These are phyloP conservation scores for Beauveria scarabaeidicola DNA, from an alignment of 2,329 filamentous ascomycete genomes.

Conservation along the genomic window DNA sequence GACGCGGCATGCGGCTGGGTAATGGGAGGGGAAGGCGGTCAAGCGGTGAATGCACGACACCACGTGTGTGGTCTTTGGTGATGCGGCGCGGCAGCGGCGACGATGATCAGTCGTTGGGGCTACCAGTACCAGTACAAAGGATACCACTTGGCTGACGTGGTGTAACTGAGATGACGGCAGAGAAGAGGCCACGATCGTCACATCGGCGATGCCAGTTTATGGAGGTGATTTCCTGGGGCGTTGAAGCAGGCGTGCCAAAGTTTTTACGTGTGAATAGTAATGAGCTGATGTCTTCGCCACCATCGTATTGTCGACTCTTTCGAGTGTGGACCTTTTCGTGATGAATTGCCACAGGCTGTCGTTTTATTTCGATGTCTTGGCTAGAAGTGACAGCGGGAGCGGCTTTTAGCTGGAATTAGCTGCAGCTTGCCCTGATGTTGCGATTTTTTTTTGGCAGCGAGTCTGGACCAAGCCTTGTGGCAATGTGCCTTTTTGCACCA, in stretches of 20 bases:
- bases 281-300: too few species aligned
- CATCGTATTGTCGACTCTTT: too few species aligned
- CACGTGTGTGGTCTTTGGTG: neutral
- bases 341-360: neutral
- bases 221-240: too few species aligned
- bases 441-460: neutral
- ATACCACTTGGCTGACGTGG: too few species aligned
- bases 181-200: too few species aligned
- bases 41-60: constrained; percentile 1
- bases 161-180: too few species aligned
- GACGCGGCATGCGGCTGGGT: neutral
- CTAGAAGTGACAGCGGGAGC: neutral
- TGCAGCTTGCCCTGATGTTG: neutral
- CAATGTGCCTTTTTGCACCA: neutral
- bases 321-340: neutral
- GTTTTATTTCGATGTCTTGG: neutral
- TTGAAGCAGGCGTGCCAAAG: too few species aligned
- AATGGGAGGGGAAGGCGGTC: neutral
- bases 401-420: constrained; percentile 8
- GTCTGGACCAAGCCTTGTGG: neutral
- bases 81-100: neutral
- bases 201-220: too few species aligned
- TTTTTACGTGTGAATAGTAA: too few species aligned
- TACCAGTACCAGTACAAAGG: neutral
- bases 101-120: neutral